These are phyloP conservation scores for Zanthoxylum bungeanum DNA, from an alignment of 345 rosid species.

Conservation along the genomic window DNA sequence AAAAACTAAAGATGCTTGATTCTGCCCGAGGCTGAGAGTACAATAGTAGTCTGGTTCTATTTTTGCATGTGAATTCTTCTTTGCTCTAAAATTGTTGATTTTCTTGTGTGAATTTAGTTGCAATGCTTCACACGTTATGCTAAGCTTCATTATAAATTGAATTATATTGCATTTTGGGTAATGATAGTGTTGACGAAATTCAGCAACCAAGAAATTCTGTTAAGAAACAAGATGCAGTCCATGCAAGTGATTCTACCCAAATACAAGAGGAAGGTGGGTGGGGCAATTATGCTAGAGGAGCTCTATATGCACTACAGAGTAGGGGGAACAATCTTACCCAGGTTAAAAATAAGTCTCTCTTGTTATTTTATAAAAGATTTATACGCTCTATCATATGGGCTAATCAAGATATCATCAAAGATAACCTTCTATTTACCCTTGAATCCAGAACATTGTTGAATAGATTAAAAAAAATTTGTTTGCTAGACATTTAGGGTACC, in stretches of 20 bases:
- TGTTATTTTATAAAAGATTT: not conserved
- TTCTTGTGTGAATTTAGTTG: not conserved
- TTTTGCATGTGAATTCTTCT: not conserved
- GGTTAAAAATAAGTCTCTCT: conserved; percentile 37
- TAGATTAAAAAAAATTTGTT: too few species aligned
- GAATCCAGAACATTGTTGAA: not conserved
- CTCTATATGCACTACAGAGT: conserved; percentile 68
- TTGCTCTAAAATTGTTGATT: not conserved
- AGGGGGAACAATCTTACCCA: conserved; percentile 53
- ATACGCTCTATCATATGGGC: not conserved
- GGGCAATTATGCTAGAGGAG: conserved; percentile 95
- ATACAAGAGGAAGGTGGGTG: conserved; percentile 48
- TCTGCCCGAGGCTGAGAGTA: not conserved
- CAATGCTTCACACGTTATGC: not conserved
- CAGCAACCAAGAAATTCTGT: conserved; percentile 40
- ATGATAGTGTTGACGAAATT: conserved; percentile 61
- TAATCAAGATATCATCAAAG: conserved; percentile 1
- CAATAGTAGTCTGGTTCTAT: not conserved
- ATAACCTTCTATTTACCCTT: conserved; percentile 2
- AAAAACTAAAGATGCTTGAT: not conserved
- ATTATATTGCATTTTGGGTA: conserved; percentile 6
- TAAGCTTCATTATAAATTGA: not conserved
- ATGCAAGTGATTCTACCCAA: conserved; percentile 29
- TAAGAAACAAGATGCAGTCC: conserved; percentile 27
- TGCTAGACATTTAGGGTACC: not conserved